These are phyloP conservation scores for Lobosporangium transversale DNA, from an alignment of 192 early-diverging fungal genomes.

Conservation along the genomic window DNA sequence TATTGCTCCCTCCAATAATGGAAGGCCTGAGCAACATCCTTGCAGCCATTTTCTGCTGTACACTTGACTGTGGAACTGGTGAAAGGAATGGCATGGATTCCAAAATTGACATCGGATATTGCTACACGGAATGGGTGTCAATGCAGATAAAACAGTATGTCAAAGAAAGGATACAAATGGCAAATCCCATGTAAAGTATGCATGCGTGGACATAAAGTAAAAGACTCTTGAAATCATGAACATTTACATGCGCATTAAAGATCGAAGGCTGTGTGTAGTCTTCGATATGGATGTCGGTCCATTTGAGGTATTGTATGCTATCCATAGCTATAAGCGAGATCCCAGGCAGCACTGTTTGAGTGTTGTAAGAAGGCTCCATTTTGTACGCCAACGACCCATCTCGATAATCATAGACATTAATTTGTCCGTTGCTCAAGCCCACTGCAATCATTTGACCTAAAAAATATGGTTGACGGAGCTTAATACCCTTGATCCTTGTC, in stretches of 20 bases:
- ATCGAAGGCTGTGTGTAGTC: background rate
- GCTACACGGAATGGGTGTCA: slow-evolving; percentile 10
- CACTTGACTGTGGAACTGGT: slow-evolving; percentile 26
- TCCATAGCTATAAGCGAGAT: background rate
- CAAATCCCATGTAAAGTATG: background rate
- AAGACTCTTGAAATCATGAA: background rate
- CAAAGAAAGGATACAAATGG: background rate
- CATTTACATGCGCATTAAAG: slow-evolving; percentile 23
- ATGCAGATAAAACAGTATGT: background rate
- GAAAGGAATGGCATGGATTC: slow-evolving; percentile 21
- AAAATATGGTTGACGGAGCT: background rate
- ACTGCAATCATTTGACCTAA: slow-evolving; percentile 40
- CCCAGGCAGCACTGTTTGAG: background rate
- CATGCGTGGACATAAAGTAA: too few species aligned
- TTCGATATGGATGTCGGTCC: slow-evolving; percentile 33
- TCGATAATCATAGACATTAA: slow-evolving; percentile 40
- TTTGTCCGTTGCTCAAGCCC: slow-evolving; percentile 18
- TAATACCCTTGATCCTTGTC: background rate
- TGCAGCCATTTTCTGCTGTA: slow-evolving; percentile 15
- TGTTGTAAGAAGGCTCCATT: background rate
- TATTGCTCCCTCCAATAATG: background rate
- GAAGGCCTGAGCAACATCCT: slow-evolving; percentile 28
- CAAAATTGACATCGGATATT: slow-evolving; percentile 23
- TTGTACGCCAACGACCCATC: slow-evolving; percentile 17
- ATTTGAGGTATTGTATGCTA: slow-evolving; percentile 18